Percentiles rank a stretch among this genome's conserved stretches.
Conservation (phyloP, 352 stramenopile genomes). For the Globisporangium uncinulatum region DNA sequence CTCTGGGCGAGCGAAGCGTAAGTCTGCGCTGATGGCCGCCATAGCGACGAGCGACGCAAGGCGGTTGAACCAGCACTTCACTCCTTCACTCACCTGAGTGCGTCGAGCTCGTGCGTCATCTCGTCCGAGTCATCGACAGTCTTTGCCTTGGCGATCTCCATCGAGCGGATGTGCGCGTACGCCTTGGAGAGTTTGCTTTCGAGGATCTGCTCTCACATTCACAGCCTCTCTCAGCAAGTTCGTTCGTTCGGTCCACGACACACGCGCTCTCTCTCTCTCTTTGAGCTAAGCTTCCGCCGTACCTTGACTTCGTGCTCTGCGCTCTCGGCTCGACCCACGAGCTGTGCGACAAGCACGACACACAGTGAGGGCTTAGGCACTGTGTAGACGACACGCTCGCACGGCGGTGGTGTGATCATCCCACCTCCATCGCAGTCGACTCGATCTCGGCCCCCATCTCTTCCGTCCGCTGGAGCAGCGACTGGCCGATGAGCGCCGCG, state of each 20-base stretch:
- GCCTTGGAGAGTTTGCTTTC: conserved; percentile 25
- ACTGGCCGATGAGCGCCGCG: conserved; percentile 40
- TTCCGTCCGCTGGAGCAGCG: conserved; percentile 40
- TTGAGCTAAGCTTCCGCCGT: background rate
- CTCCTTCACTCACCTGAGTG: conserved; percentile 5
- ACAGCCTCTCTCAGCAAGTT: background rate
- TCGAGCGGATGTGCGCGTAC: conserved; percentile 28
- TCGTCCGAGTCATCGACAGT: conserved; percentile 28
- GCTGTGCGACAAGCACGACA: conserved; percentile 7
- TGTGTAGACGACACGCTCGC: no score
- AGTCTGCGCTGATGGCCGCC: no score
- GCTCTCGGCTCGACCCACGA: conserved; percentile 31
- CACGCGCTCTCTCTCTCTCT: no score
- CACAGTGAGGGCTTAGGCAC: background rate
- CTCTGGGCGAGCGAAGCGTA: conserved; percentile 3
- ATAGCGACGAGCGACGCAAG: no score
- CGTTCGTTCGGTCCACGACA: background rate
- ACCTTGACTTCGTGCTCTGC: conserved; percentile 37
- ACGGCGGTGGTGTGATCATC: no score
- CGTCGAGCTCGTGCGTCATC: conserved; percentile 27
- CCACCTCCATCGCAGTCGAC: conserved; percentile 13
- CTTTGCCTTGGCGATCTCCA: conserved; percentile 31
- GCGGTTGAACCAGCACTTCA: no score
- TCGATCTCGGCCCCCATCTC: conserved; percentile 41
- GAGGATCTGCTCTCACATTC: conserved; percentile 13